These are phyloP conservation scores for Lathyrus sativus DNA, from an alignment of 306 rosid species.

Conservation along the genomic window DNA sequence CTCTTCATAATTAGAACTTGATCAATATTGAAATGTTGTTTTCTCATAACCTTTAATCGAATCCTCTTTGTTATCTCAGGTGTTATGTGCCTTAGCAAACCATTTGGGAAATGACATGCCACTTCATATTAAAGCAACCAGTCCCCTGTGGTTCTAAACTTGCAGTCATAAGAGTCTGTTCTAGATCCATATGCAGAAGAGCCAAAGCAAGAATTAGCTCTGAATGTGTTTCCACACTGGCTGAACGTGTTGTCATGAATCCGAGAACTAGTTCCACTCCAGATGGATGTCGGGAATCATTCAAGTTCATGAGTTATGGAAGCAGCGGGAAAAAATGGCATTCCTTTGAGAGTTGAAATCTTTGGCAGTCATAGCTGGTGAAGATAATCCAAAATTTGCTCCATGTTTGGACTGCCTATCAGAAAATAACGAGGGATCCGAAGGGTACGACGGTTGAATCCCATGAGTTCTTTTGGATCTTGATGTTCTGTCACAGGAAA, in stretches of 20 bases:
- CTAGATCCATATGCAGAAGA: too few relatives aligned
- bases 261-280: conserved; percentile 43
- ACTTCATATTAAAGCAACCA: too few relatives aligned
- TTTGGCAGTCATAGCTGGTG: conserved; percentile 34
- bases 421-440: conserved; percentile 30
- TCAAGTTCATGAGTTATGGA: too few relatives aligned
- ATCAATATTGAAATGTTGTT: too few relatives aligned
- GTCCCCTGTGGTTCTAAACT: too few relatives aligned
- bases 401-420: conserved; percentile 42
- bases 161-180: too few relatives aligned
- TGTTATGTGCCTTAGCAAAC: too few relatives aligned
- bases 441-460: conserved; percentile 30
- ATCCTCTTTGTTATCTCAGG: too few relatives aligned
- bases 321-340: conserved; percentile 26
- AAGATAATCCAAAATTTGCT: conserved; percentile 34
- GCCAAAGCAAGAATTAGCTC: conserved; percentile 38
- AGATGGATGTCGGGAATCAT: conserved; percentile 34
- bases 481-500: conserved; percentile 40
- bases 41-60: too few relatives aligned
- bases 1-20: too few relatives aligned
- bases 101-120: too few relatives aligned
- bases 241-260: conserved; percentile 33
- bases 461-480: conserved; percentile 38
- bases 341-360: conserved; percentile 41
- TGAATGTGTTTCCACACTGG: conserved; percentile 44